phyloP scores from a whole-genome alignment of 768 basidiomycete genomes.

The Rubroboletus satanas region DNA sequence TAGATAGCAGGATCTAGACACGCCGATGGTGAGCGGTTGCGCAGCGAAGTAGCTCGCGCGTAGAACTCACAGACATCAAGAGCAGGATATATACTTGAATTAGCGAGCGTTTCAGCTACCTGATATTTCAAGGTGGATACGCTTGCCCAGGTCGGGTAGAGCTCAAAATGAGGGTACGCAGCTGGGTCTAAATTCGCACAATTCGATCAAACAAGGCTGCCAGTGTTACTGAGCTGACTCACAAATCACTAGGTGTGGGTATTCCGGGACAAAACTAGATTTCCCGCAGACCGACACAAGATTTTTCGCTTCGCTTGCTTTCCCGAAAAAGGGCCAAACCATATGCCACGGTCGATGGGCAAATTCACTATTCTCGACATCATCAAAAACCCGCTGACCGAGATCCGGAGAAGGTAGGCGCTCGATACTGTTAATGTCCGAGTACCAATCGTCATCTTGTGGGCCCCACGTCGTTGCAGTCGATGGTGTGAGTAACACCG shows the following conservation, averaged over 20 bases:
- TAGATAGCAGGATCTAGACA: constrained; percentile 39
- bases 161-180: constrained; percentile 32
- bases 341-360: constrained; percentile 7
- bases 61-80: constrained; percentile 19
- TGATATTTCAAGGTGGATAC: neutral
- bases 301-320: neutral
- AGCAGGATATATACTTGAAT: constrained; percentile 21
- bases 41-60: neutral
- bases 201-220: constrained; percentile 2
- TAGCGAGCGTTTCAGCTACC: neutral
- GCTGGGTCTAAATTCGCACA: constrained; percentile 11
- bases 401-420: constrained; percentile 57
- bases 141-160: constrained; percentile 27
- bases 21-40: constrained; percentile 12
- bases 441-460: constrained; percentile 40
- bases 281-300: neutral
- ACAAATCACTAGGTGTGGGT: constrained; percentile 31
- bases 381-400: constrained; percentile 51
- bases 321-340: constrained; percentile 9
- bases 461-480: constrained; percentile 52
- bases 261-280: constrained; percentile 10
- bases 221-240: constrained; percentile 3
- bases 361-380: constrained; percentile 41
- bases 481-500: constrained; percentile 47
- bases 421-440: constrained; percentile 32